These are phyloP conservation scores for Trypanosoma cruzi DNA, from an alignment of 208 protist species.

Conservation along the genomic window DNA sequence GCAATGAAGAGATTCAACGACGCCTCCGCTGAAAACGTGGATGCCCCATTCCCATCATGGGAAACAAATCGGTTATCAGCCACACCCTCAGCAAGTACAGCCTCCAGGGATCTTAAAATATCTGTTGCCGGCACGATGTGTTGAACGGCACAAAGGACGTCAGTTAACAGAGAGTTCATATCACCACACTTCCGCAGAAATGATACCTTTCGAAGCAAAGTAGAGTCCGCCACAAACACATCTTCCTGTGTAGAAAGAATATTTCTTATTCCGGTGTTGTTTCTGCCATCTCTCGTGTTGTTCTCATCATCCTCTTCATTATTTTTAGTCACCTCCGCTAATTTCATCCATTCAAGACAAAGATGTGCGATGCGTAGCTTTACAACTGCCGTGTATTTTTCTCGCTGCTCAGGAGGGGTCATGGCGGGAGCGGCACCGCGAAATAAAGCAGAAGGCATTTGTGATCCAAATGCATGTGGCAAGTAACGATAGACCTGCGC, in stretches of 20 bases:
- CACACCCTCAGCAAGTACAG: constrained; percentile 15
- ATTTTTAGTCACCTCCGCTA: constrained; percentile 3
- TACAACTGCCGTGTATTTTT: constrained; percentile 39
- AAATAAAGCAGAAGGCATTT: constrained; percentile 86
- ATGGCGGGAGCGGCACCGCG: constrained; percentile 21
- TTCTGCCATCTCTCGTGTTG: background rate
- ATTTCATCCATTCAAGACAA: constrained; percentile 35
- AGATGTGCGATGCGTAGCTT: constrained; percentile 52
- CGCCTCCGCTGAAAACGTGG: constrained; percentile 33
- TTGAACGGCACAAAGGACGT: background rate
- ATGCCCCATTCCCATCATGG: background rate
- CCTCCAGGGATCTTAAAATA: constrained; percentile 11
- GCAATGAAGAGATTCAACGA: constrained; percentile 76
- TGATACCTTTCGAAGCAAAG: constrained; percentile 10
- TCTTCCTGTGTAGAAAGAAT: background rate
- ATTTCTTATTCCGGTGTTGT: constrained; percentile 1
- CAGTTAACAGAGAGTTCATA: constrained; percentile 4
- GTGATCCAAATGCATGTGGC: constrained; percentile 67
- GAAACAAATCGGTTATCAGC: background rate
- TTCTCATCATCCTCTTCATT: constrained; percentile 3
- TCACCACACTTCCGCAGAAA: constrained; percentile 19
- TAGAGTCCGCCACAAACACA: constrained; percentile 14
- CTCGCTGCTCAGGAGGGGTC: constrained; percentile 22
- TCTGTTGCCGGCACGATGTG: background rate
- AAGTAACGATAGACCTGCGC: constrained; percentile 88